A percentile compares a stretch with the other conserved stretches of the same genome.
Conservation (phyloP, 2,329 filamentous ascomycete species). For the Rhynchosporium secalis region DNA sequence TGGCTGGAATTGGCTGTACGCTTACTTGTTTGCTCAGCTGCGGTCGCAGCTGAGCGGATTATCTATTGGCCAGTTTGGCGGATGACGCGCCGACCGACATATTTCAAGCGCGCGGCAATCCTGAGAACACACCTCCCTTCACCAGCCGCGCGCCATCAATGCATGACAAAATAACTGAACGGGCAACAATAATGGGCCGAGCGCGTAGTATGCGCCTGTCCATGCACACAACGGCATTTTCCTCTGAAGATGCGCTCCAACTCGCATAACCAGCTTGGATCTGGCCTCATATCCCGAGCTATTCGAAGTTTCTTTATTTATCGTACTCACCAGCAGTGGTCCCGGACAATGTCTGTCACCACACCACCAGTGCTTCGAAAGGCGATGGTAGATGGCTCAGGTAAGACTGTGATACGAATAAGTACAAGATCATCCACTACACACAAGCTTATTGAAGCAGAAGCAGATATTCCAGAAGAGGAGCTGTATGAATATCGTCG, state of each 20-base stretch:
- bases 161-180: no score
- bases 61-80: no score
- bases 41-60: no score
- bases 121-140: no score
- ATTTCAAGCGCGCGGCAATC: no score
- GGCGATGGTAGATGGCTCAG: constrained; percentile 10
- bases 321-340: constrained; percentile 2
- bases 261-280: background rate
- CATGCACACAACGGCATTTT: background rate
- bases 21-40: no score
- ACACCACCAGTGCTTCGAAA: constrained; percentile 5
- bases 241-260: constrained; percentile 2
- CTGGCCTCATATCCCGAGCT: constrained; percentile 1
- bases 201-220: constrained; percentile 1
- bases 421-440: background rate
- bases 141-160: no score
- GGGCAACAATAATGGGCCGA: background rate
- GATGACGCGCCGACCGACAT: no score
- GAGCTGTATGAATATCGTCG: constrained; percentile 37
- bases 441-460: constrained; percentile 12
- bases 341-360: constrained; percentile 4
- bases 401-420: constrained; percentile 7
- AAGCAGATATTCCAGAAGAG: constrained; percentile 27
- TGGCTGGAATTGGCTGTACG: no score
- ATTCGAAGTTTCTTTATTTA: background rate